phyloP scores from a whole-genome alignment of 2,329 filamentous ascomycete genomes.

The Trichoderma afroharzianum region DNA sequence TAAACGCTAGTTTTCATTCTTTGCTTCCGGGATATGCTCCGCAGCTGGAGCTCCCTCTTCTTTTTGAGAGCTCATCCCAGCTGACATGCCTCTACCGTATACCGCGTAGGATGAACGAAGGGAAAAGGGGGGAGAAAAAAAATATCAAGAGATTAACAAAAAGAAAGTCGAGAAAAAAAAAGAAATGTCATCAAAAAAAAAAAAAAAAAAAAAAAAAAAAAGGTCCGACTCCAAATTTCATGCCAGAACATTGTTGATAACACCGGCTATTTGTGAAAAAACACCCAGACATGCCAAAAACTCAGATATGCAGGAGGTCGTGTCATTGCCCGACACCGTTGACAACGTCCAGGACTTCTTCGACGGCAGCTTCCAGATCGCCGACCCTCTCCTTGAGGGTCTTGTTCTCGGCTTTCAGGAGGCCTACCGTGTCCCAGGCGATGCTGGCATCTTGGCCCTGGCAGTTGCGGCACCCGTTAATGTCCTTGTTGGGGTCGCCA shows the following conservation, averaged over 20 bases:
- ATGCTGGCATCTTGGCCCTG: slow-evolving; percentile 55
- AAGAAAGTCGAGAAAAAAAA: not conserved
- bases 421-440: slow-evolving; percentile 62
- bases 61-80: slow-evolving; percentile 4
- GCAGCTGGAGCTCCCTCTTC: not conserved
- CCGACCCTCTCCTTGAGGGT: slow-evolving; percentile 57
- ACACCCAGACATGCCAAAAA: slow-evolving; percentile 16
- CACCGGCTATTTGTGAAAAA: slow-evolving; percentile 11
- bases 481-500: slow-evolving; percentile 31
- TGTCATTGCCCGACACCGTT: slow-evolving; percentile 49
- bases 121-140: not conserved
- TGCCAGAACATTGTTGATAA: slow-evolving; percentile 10
- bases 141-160: not conserved
- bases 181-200: not conserved
- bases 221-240: slow-evolving; percentile 6
- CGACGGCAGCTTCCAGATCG: slow-evolving; percentile 57
- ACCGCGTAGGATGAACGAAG: slow-evolving; percentile 6
- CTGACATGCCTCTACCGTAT: slow-evolving; percentile 10
- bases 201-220: slow-evolving; percentile 4
- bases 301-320: not conserved
- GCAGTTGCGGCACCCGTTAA: slow-evolving; percentile 52
- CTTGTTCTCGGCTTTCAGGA: slow-evolving; percentile 60
- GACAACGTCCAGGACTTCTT: slow-evolving; percentile 58
- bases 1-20: slow-evolving; percentile 15
- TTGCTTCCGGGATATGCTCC: slow-evolving; percentile 11